Evolutionary conservation across 352 stramenopile genomes (phyloP).

Genomic region (Globisporangium orthogonon): DNA sequence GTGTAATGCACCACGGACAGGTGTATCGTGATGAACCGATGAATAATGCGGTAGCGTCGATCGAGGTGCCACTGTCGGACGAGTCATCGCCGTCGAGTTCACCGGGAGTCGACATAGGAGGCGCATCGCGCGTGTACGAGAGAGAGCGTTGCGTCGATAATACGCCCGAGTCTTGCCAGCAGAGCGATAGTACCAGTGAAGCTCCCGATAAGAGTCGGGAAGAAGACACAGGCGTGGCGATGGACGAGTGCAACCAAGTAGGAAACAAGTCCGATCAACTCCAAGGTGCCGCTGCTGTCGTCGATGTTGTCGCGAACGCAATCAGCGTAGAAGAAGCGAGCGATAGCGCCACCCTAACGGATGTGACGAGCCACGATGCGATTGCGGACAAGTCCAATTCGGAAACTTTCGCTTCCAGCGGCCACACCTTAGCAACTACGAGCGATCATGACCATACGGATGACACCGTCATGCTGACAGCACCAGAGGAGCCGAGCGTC

Average conservation of each 20-base stretch:
- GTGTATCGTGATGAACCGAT: not conserved
- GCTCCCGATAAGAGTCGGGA: not conserved
- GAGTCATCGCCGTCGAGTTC: not conserved
- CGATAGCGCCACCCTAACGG: not conserved
- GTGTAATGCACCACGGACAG: not conserved
- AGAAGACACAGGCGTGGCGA: not conserved
- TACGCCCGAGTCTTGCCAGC: not conserved
- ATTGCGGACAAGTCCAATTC: not conserved
- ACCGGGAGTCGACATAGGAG: not conserved
- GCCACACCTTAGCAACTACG: not conserved
- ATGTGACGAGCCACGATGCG: constrained; percentile 1
- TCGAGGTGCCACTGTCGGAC: constrained; percentile 1
- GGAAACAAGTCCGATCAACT: not conserved
- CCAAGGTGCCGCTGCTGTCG: not conserved
- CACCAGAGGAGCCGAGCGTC: not conserved
- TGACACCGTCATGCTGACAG: not conserved
- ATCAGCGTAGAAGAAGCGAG: not conserved
- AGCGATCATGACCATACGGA: not conserved
- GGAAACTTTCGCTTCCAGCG: not conserved
- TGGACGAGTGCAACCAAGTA: not conserved
- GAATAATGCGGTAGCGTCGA: not conserved
- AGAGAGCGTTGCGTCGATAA: not conserved
- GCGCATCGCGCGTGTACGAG: not conserved
- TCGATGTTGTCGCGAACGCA: not conserved
- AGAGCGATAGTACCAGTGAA: not conserved